Percentiles rank a stretch among this genome's conserved stretches.
Evolutionary conservation across 2,329 filamentous ascomycete genomes (phyloP).

Genomic region (Fusarium floridanum): DNA sequence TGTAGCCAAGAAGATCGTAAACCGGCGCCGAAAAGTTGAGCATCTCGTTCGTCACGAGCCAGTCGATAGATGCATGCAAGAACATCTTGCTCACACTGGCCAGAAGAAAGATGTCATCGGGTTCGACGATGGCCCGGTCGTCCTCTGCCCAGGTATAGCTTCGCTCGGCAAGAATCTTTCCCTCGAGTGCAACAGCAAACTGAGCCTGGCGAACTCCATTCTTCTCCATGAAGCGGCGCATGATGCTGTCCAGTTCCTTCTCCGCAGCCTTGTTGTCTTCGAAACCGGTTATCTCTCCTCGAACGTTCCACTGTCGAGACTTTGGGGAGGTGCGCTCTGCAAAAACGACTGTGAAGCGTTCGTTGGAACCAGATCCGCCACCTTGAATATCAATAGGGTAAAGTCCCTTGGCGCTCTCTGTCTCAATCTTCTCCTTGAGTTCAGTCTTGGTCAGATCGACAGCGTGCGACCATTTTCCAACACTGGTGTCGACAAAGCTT

Average conservation of each 20-base stretch:
- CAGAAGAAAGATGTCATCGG: slow-evolving; percentile 31
- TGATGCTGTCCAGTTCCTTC: slow-evolving; percentile 5
- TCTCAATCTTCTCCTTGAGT: slow-evolving; percentile 10
- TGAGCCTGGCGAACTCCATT: slow-evolving; percentile 38
- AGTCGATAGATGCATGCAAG: slow-evolving; percentile 22
- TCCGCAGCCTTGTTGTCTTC: background rate
- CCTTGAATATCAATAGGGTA: slow-evolving; percentile 32
- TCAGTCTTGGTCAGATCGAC: slow-evolving; percentile 2
- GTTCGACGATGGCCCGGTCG: slow-evolving; percentile 20
- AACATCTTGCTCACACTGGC: slow-evolving; percentile 37
- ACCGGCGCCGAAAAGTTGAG: slow-evolving; percentile 19
- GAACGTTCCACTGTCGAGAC: slow-evolving; percentile 15
- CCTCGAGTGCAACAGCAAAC: slow-evolving; percentile 12
- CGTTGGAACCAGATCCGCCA: background rate
- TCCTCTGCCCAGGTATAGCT: slow-evolving; percentile 38
- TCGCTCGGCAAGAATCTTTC: slow-evolving; percentile 11
- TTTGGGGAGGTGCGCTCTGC: slow-evolving; percentile 6
- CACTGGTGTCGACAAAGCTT: slow-evolving; percentile 27
- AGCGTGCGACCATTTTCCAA: slow-evolving; percentile 23
- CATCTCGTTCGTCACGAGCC: background rate
- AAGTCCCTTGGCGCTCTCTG: background rate
- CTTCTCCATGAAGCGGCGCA: slow-evolving; percentile 28
- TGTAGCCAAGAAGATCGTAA: slow-evolving; percentile 29
- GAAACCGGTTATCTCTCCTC: slow-evolving; percentile 1
- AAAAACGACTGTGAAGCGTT: slow-evolving; percentile 32